phyloP scores from a whole-genome alignment of 345 rosid genomes.

The Cardamine resedifolia region DNA sequence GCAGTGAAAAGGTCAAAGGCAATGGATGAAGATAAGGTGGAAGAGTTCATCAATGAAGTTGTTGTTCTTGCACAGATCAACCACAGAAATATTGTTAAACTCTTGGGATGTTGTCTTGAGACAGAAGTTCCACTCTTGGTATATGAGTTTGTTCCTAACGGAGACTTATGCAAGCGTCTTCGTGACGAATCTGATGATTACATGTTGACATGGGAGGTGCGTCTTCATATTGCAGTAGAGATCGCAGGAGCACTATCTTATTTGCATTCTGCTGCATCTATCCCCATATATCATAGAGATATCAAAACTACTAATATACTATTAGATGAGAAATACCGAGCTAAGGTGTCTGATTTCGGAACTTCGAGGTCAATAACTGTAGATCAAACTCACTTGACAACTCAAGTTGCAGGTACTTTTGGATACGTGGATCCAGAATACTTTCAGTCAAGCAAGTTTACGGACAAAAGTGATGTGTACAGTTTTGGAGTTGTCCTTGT shows the following conservation, averaged over 20 bases:
- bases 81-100: constrained; percentile 37
- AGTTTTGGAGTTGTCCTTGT: constrained; percentile 84
- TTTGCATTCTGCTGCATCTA: constrained; percentile 35
- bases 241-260: constrained; percentile 23
- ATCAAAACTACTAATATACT: constrained; percentile 36
- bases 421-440: constrained; percentile 56
- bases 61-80: constrained; percentile 35
- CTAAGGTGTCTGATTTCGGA: constrained; percentile 39
- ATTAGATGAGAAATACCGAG: constrained; percentile 29
- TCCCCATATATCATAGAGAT: constrained; percentile 36
- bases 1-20: constrained; percentile 31
- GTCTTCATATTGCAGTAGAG: constrained; percentile 16
- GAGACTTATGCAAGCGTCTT: constrained; percentile 31
- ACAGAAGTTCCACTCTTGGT: constrained; percentile 36
- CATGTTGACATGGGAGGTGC: constrained; percentile 28
- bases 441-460: constrained; percentile 38
- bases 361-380: constrained; percentile 35
- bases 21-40: constrained; percentile 33
- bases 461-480: constrained; percentile 59
- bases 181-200: constrained; percentile 27
- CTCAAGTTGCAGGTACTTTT: constrained; percentile 44
- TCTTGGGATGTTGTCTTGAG: constrained; percentile 36
- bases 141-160: constrained; percentile 34
- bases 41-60: constrained; percentile 40
- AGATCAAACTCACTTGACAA: constrained; percentile 35